Conservation (phyloP, 1,284 basidiomycete species). For the Athelia psychrophila region DNA sequence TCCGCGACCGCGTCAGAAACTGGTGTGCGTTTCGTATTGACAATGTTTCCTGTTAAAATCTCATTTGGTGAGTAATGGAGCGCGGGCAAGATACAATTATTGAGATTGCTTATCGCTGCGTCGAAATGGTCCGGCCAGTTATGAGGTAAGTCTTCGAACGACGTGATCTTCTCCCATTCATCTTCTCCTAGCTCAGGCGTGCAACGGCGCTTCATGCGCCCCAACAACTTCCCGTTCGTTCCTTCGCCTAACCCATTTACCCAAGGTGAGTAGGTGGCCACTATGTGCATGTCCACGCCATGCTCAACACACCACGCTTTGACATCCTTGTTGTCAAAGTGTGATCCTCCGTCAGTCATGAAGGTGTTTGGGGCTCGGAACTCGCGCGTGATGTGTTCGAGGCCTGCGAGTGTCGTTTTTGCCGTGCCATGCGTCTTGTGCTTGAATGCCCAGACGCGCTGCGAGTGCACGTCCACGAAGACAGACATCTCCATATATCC, state of each 20-base stretch:
- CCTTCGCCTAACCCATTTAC: constrained; percentile 34
- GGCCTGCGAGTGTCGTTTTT: constrained; percentile 19
- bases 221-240: constrained; percentile 27
- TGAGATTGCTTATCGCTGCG: constrained; percentile 22
- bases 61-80: constrained; percentile 13
- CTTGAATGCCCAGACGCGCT: constrained; percentile 24
- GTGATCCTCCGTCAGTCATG: constrained; percentile 34
- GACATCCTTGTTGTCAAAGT: constrained; percentile 35
- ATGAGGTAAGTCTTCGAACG: constrained; percentile 13
- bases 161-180: constrained; percentile 11
- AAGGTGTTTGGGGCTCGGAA: constrained; percentile 26
- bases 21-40: constrained; percentile 8
- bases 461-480: constrained; percentile 24
- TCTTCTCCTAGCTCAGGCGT: constrained; percentile 29
- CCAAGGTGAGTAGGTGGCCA: constrained; percentile 37
- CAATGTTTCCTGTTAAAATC: constrained; percentile 13
- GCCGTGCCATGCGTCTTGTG: constrained; percentile 19
- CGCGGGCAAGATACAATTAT: constrained; percentile 15
- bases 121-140: constrained; percentile 33
- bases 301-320: constrained; percentile 21
- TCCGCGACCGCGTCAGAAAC: constrained; percentile 10
- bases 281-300: constrained; percentile 16
- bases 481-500: constrained; percentile 24
- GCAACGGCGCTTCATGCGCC: constrained; percentile 24
- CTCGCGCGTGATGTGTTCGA: constrained; percentile 18